Evolutionary conservation across 768 basidiomycete genomes (phyloP).

Genomic region (Lactarius pseudohatsudake): DNA sequence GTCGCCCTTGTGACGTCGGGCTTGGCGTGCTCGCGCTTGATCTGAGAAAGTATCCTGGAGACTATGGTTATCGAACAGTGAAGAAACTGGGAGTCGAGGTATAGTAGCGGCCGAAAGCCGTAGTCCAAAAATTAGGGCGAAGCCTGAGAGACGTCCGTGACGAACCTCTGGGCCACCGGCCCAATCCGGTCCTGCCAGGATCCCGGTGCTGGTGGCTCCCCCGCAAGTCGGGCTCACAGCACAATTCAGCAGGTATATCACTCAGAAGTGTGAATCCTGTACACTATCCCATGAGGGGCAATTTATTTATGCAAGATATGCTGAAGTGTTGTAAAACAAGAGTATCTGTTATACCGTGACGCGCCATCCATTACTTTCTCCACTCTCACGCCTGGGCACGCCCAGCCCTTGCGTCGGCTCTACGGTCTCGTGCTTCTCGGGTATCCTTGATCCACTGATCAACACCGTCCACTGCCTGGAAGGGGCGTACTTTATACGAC

Average conservation of each 20-base stretch:
- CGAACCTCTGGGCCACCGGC: no score
- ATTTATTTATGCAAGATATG: background rate
- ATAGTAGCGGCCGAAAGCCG: no score
- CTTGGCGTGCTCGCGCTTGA: no score
- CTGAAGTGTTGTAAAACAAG: background rate
- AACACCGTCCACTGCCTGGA: constrained; percentile 50
- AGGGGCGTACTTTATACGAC: constrained; percentile 60
- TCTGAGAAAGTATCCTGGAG: no score
- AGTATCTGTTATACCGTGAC: background rate
- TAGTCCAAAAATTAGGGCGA: no score
- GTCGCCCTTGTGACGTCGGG: no score
- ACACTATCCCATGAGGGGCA: background rate
- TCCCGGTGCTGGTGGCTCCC: no score
- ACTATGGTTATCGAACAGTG: no score
- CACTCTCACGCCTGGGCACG: background rate
- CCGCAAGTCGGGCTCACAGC: no score
- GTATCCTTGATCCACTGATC: constrained; percentile 53
- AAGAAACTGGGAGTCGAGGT: no score
- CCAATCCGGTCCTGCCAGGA: no score
- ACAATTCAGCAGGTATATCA: background rate
- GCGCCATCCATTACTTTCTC: background rate
- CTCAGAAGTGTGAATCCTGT: background rate
- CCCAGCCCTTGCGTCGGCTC: constrained; percentile 3
- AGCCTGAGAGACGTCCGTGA: no score
- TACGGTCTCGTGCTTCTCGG: constrained; percentile 32